phyloP scores from a whole-genome alignment of 805 yeast genomes.

The Saccharomycopsis malanga region DNA sequence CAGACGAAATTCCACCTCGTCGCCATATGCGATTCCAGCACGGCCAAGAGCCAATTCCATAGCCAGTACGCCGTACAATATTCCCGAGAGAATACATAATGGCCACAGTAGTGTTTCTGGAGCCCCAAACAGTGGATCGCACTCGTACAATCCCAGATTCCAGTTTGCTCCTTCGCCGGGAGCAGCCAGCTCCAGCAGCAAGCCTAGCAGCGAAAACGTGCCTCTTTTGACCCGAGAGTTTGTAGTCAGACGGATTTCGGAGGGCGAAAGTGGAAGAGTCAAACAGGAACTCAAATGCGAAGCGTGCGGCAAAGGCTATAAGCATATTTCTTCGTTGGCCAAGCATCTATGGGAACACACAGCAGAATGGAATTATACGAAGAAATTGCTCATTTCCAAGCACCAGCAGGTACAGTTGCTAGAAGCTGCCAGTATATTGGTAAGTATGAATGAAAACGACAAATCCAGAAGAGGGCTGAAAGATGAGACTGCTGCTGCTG shows the following conservation, averaged over 20 bases:
- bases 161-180: background rate
- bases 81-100: slow-evolving; percentile 13
- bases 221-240: slow-evolving; percentile 53
- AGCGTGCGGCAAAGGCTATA: slow-evolving; percentile 87
- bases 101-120: background rate
- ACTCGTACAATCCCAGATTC: background rate
- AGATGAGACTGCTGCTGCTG: background rate
- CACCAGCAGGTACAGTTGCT: slow-evolving; percentile 82
- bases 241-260: slow-evolving; percentile 76
- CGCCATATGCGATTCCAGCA: slow-evolving; percentile 21
- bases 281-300: slow-evolving; percentile 84
- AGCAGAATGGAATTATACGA: slow-evolving; percentile 88
- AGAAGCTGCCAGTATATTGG: slow-evolving; percentile 71
- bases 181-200: background rate
- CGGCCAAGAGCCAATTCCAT: slow-evolving; percentile 15
- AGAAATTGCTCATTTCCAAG: slow-evolving; percentile 71
- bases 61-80: slow-evolving; percentile 14
- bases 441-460: slow-evolving; percentile 54
- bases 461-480: slow-evolving; percentile 3
- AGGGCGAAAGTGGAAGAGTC: slow-evolving; percentile 78
- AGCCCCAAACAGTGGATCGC: background rate
- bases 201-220: slow-evolving; percentile 1
- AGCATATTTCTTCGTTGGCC: slow-evolving; percentile 80
- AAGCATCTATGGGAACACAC: slow-evolving; percentile 93
- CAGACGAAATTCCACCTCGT: slow-evolving; percentile 18